A percentile compares a stretch with the other conserved stretches of the same genome.
These are phyloP conservation scores for Blastobotrys serpentis DNA, from an alignment of 1,139 yeast species.

Conservation along the genomic window DNA sequence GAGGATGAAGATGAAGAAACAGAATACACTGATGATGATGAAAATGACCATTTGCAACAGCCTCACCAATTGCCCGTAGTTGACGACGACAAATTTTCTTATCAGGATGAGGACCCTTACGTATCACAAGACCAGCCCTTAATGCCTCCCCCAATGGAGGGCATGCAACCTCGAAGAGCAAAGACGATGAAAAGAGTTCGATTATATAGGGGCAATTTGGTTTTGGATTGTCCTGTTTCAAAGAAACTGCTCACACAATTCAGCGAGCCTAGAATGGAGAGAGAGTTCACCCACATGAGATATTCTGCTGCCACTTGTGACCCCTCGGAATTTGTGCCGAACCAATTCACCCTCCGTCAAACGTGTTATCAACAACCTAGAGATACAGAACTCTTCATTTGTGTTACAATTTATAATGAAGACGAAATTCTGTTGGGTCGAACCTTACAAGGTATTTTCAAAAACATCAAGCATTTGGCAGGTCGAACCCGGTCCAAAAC, in stretches of 20 bases:
- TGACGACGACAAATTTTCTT: slow-evolving; percentile 21
- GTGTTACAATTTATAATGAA: slow-evolving; percentile 96
- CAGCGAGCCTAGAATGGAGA: slow-evolving; percentile 70
- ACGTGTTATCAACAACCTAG: slow-evolving; percentile 75
- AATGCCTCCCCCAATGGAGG: slow-evolving; percentile 29
- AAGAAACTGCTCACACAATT: slow-evolving; percentile 74
- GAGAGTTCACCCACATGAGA: slow-evolving; percentile 91
- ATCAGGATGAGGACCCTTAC: slow-evolving; percentile 23
- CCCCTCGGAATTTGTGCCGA: slow-evolving; percentile 75
- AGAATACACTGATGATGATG: slow-evolving; percentile 10
- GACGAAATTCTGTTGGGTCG: slow-evolving; percentile 85
- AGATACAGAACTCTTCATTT: slow-evolving; percentile 84
- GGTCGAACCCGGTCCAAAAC: slow-evolving; percentile 73
- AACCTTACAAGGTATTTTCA: slow-evolving; percentile 91
- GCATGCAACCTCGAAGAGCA: slow-evolving; percentile 35
- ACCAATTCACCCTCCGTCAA: slow-evolving; percentile 83
- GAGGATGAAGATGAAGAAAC: slow-evolving; percentile 30
- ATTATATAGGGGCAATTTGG: slow-evolving; percentile 73
- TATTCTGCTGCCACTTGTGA: slow-evolving; percentile 91
- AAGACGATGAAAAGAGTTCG: slow-evolving; percentile 58
- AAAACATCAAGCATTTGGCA: slow-evolving; percentile 82
- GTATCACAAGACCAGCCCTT: slow-evolving; percentile 20
- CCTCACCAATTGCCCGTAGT: slow-evolving; percentile 12
- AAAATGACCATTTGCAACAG: slow-evolving; percentile 8
- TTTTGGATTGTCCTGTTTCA: slow-evolving; percentile 91